Base-by-base conservation (phyloP, 345 rosid species). In the Linum trigynum region DNA sequence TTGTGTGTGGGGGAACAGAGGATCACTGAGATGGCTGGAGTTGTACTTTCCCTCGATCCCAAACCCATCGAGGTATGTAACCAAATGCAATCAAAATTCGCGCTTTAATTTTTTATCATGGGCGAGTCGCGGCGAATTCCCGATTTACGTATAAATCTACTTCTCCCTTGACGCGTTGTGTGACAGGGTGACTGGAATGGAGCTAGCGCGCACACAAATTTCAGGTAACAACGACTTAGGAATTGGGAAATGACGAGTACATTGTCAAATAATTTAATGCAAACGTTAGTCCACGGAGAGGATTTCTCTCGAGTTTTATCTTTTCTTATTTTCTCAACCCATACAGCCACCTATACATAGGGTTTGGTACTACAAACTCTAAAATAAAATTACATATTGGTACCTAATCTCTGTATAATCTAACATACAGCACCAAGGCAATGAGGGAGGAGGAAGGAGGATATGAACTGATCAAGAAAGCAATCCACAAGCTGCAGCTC, bases 101-200 rank as follows among this genome's bases (percentile, higher is more conserved):
- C 32, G 32, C 32, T 23, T 23, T 23, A 23, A 23, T 23, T 23
- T 23, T 23, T 23, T 23, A 23, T 23, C 32, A 1, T 0, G 32
- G 32, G 1, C 1, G 32, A 23, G 32, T 23, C 32, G 1, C 32
- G 32, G 32, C 32, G 32, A 1, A 23, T 23, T 23, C 32, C 0
- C 32, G 32, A 0, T 23, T 23, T 23, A 23, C 32, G 0, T 23
- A 23, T 1, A 23, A 23, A 23, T 23, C 32, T 23, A 1, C 0
- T 23, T 23, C 32, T 23, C 32, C 1, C 32, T 23, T 23, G 32
- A 23, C 32, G 7, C 32, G 7, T 59, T 4, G 3, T 1, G 6
- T 7, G 9, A 10, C 65, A 71, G 75, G 75, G 75, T 32, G 69
- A 71, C 39, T 66, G 75, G 75, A 71, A 71, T 43, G 75, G 75